These are phyloP conservation scores for Coemansia sp. DNA, from an alignment of 192 early-diverging fungal species.

Conservation along the genomic window DNA sequence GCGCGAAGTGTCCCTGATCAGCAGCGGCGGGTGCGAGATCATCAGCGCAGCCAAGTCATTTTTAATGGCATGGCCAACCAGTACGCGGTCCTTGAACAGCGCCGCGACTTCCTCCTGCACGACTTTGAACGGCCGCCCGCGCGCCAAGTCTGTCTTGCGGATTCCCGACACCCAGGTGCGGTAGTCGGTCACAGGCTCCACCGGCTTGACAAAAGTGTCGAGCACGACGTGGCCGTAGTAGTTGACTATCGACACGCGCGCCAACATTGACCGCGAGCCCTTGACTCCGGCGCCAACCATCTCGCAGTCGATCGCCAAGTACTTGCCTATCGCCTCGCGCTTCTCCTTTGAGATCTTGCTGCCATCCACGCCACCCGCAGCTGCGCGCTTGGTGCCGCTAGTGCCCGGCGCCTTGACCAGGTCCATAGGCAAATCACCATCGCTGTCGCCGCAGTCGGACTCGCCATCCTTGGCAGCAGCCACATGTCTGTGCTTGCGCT, in stretches of 20 bases:
- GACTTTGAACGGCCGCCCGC: slow-evolving; percentile 71
- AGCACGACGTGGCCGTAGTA: slow-evolving; percentile 85
- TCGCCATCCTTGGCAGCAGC: slow-evolving; percentile 23
- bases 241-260: slow-evolving; percentile 93
- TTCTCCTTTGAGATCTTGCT: slow-evolving; percentile 19
- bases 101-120: slow-evolving; percentile 83
- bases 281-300: slow-evolving; percentile 96
- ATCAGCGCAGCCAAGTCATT: slow-evolving; percentile 87
- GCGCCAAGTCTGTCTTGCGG: slow-evolving; percentile 69
- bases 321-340: slow-evolving; percentile 70
- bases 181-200: slow-evolving; percentile 89
- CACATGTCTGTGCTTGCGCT: slow-evolving; percentile 12
- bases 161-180: slow-evolving; percentile 93
- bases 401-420: slow-evolving; percentile 15
- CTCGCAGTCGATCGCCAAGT: slow-evolving; percentile 97
- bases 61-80: slow-evolving; percentile 90
- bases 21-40: slow-evolving; percentile 75
- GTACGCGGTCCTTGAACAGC: slow-evolving; percentile 80
- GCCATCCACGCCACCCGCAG: neutral
- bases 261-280: slow-evolving; percentile 83
- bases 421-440: slow-evolving; percentile 37
- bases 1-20: slow-evolving; percentile 83
- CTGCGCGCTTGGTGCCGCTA: slow-evolving; percentile 1
- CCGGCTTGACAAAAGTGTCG: slow-evolving; percentile 85
- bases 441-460: too few relatives aligned